phyloP scores from a whole-genome alignment of 176 grass and related monocot species.

The Eragrostis nindensis region DNA sequence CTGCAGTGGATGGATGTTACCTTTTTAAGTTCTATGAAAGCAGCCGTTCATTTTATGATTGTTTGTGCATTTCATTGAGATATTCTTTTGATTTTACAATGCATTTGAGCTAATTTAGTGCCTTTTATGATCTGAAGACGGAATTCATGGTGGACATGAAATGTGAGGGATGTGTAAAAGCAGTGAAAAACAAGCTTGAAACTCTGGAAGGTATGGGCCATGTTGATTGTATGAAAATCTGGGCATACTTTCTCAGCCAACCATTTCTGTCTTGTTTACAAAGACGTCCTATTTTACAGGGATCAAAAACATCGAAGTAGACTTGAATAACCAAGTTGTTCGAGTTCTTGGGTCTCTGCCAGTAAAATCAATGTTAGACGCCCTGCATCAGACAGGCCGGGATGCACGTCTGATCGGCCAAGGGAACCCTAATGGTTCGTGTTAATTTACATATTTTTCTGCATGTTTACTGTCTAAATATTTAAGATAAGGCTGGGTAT shows the following conservation, averaged over 20 bases:
- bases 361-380: slow-evolving; percentile 81
- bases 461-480: not conserved
- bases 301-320: slow-evolving; percentile 85
- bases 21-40: not conserved
- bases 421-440: slow-evolving; percentile 90
- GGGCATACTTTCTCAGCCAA: slow-evolving; percentile 13
- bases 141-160: slow-evolving; percentile 99
- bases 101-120: slow-evolving; percentile 5
- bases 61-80: not conserved
- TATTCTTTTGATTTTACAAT: slow-evolving; percentile 11
- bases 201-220: slow-evolving; percentile 67
- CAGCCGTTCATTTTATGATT: not conserved
- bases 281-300: slow-evolving; percentile 46
- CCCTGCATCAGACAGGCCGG: slow-evolving; percentile 70
- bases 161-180: slow-evolving; percentile 86
- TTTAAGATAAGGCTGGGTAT: not conserved
- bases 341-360: slow-evolving; percentile 81
- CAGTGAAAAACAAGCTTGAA: slow-evolving; percentile 71
- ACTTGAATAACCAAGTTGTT: slow-evolving; percentile 86
- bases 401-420: slow-evolving; percentile 85
- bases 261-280: slow-evolving; percentile 29
- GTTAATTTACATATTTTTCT: slow-evolving; percentile 13
- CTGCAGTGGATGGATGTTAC: not conserved
- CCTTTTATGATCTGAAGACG: slow-evolving; percentile 59
- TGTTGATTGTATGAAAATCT: not conserved